phyloP scores from a whole-genome alignment of 164 flowering plant species.

The Liriodendron chinense region DNA sequence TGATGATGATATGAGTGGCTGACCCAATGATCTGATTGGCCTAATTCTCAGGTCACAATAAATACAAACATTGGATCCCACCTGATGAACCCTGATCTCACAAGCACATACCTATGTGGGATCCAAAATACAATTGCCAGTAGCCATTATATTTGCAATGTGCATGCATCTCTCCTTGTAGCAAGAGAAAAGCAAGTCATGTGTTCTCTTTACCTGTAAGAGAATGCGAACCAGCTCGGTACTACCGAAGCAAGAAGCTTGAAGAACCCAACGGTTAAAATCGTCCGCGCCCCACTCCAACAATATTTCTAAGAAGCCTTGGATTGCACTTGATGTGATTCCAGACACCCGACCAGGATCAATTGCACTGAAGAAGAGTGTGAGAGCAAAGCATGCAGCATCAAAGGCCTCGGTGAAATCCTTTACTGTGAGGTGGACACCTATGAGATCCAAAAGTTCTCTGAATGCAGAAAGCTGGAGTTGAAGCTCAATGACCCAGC shows the following conservation, averaged over 20 bases:
- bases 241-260: not conserved
- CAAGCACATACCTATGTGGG: not conserved
- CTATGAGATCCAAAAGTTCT: not conserved
- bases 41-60: no score
- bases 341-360: not conserved
- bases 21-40: no score
- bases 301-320: not conserved
- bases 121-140: not conserved
- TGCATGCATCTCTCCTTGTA: not conserved
- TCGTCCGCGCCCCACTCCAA: not conserved
- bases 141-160: not conserved
- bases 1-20: not conserved
- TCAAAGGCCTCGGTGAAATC: not conserved
- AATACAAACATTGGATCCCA: not conserved
- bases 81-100: not conserved
- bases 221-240: not conserved
- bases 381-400: not conserved
- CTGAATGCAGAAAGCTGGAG: not conserved
- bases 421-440: not conserved
- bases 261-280: not conserved
- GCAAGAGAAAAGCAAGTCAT: not conserved
- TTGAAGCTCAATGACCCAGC: not conserved
- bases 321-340: not conserved
- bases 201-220: not conserved
- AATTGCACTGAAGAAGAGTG: not conserved